Evolutionary conservation across 495 filamentous ascomycete genomes (phyloP), one percentile per base, ranked within the genome.

Genomic region (Astrothelium subdiscretum): DNA sequence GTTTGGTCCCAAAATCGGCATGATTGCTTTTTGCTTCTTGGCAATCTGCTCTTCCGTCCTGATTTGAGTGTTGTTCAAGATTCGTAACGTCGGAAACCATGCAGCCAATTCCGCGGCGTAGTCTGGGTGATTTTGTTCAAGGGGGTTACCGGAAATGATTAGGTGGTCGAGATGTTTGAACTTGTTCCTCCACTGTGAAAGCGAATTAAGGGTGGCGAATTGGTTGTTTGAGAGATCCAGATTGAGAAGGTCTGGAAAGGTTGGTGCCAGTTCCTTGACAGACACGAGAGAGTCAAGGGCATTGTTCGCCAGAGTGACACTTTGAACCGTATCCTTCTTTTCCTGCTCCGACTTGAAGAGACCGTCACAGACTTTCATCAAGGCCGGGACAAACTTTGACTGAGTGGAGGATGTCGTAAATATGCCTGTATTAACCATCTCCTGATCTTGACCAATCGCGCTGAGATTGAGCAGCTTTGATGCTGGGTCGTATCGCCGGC

Each of bases 381-480:
- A 77, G 2, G 87, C 92, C 40, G 87, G 87, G 75, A 97, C 96
- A 63, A 96, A 86, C 70, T 96, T 97, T 57, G 86, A 83, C 31
- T 87, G 84, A n/a, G 83, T 85, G 1, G 84, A 82, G 31, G 77
- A 80, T 52, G 76, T 80, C 62, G 83, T 79, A 74, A 96, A 95
- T 38, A 91, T 84, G 26, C 90, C 89, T 77, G 89, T 85, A 26
- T 80, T 76, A 35, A 78, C 71, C 2, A 96, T 78, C 58, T 82
- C 80, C 0, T 80, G 72, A 67, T 97, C 92, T 35, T 77, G 74
- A 31, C 79, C 85, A 8, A 97, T 81, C 8, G 81, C 80, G 15
- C 88, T 91, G 0, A 97, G 81, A 67, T 95, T 82, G 31, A 97
- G 81, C 0, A 97, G 75, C 73, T 91, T 94, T 31, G 79, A 71